Evolutionary conservation across 768 basidiomycete genomes (phyloP).

Genomic region (Boletus fagicola): DNA sequence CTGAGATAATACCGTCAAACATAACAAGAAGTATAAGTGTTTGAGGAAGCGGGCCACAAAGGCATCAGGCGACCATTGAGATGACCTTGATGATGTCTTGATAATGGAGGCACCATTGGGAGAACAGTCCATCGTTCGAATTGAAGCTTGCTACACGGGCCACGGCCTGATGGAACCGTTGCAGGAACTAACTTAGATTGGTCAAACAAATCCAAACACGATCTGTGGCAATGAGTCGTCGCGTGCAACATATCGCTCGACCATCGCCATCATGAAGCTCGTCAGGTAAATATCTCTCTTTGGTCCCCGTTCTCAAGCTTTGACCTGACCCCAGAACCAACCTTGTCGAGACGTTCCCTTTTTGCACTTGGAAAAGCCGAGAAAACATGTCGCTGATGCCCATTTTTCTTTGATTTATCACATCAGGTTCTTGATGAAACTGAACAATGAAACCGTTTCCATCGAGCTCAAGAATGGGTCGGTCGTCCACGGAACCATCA

Average conservation of each 20-base stretch:
- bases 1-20: no score
- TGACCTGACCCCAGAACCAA: constrained; percentile 4
- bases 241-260: constrained; percentile 23
- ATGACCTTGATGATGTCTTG: no score
- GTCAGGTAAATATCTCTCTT: constrained; percentile 53
- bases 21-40: no score
- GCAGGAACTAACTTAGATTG: no score
- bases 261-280: constrained; percentile 67
- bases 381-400: constrained; percentile 19
- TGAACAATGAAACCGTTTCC: constrained; percentile 99
- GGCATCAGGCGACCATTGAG: no score
- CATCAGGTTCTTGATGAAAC: constrained; percentile 94
- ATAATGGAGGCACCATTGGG: no score
- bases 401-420: constrained; percentile 17
- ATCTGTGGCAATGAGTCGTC: constrained; percentile 14
- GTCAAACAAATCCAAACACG: constrained; percentile 25
- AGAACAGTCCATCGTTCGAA: no score
- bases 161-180: no score
- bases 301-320: constrained; percentile 3
- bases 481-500: constrained; percentile 93
- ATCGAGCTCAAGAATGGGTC: constrained; percentile 98
- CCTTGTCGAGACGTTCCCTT: neutral
- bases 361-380: constrained; percentile 1
- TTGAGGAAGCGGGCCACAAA: no score
- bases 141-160: no score